Base-by-base conservation (phyloP, 2,329 filamentous ascomycete species). In the Chaetomiaceae sp. region DNA sequence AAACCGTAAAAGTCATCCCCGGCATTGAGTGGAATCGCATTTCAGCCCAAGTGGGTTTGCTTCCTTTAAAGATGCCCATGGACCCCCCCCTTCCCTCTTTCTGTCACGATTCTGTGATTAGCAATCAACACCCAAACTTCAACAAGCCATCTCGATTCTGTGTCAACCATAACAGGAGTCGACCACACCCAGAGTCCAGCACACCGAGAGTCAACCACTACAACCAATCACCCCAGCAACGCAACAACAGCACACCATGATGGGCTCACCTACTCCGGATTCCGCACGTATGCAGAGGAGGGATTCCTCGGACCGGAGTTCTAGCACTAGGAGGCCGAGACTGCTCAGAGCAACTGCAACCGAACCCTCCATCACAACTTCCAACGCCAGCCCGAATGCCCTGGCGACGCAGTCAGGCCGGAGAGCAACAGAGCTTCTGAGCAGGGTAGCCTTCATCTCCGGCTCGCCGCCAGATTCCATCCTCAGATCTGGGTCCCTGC, bases 361-460 rank as follows among this genome's bases (percentile, higher is more conserved):
- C 10, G 79, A 79, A 56, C 79, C 80, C 4, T 80, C 78, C 25
- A 75, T 83, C 58, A 82, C 78, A 11, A 73, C 76, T 4, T 79
- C 78, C 29, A 80, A 76, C 58, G 75, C 75, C 30, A 78, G 75
- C 56, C 71, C 75, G 48, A 75, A 76, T 51, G 72, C 80, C 34
- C 67, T 81, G 40, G 74, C 75, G 13, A 75, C 68, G 2, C 73
- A 75, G 55, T 72, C 74, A 10, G 72, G 71, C 25, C 75, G 77
- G 21, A 70, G 75, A 56, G 80, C 80, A 16, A 73, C 79, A 3
- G 78, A 81, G 46, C 66, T 83, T 20, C 71, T 83, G 48, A 80
- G 69, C 62, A 73, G 76, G 48, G 74, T 83, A 42, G 79, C 76
- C 40, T 70, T 76, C 54, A 74, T 75, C 57, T 76, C 75, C 23